phyloP scores from a whole-genome alignment of 1,139 yeast genomes.

The Schizosaccharomyces versatilis region DNA sequence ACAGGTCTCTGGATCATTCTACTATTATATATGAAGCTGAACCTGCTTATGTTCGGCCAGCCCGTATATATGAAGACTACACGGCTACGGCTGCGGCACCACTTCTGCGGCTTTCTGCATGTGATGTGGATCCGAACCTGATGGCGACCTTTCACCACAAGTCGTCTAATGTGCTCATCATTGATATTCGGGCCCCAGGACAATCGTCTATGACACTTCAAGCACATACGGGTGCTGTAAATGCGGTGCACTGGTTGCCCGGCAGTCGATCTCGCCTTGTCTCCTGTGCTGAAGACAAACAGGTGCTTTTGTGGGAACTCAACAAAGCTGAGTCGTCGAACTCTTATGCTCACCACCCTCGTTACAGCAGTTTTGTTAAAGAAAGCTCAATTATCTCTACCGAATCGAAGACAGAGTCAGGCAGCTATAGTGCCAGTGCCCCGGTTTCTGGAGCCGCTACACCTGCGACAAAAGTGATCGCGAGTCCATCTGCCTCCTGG shows the following conservation, averaged over 20 bases:
- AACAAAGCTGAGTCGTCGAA: background rate
- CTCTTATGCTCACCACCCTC: too few relatives aligned
- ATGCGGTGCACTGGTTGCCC: conserved; percentile 72
- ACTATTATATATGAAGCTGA: conserved; percentile 65
- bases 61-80: background rate
- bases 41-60: background rate
- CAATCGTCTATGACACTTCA: conserved; percentile 46
- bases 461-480: background rate
- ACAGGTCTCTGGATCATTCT: conserved; percentile 55
- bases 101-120: conserved; percentile 50
- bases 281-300: conserved; percentile 80
- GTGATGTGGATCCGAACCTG: conserved; percentile 56
- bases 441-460: too few relatives aligned
- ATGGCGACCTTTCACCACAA: conserved; percentile 65
- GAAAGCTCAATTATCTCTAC: too few relatives aligned
- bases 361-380: too few relatives aligned
- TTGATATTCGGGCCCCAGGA: conserved; percentile 81
- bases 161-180: conserved; percentile 40
- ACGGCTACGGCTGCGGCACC: conserved; percentile 31
- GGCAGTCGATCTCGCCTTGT: conserved; percentile 36
- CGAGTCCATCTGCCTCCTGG: conserved; percentile 9
- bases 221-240: conserved; percentile 47
- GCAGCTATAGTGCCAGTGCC: too few relatives aligned
- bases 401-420: too few relatives aligned
- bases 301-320: conserved; percentile 63